Percentiles rank a stretch among this genome's conserved stretches.
Evolutionary conservation across 495 filamentous ascomycete species (phyloP).

Genomic region (Saxispiralis lemnorum): DNA sequence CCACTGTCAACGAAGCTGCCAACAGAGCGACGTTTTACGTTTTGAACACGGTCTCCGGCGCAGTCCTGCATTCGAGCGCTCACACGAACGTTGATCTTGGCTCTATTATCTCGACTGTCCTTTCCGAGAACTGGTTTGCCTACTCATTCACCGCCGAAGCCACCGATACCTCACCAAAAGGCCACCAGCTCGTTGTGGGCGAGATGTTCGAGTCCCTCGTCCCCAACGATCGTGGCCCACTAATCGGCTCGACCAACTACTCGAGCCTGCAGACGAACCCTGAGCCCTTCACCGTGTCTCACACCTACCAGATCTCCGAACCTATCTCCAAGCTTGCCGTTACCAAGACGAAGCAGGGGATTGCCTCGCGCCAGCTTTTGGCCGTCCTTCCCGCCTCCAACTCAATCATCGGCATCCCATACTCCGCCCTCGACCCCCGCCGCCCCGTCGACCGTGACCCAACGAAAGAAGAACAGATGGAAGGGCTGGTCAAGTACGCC

Average conservation of each 20-base stretch:
- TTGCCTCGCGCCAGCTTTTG: slow-evolving; percentile 68
- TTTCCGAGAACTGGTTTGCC: slow-evolving; percentile 91
- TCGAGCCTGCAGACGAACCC: slow-evolving; percentile 44
- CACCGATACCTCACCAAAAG: slow-evolving; percentile 37
- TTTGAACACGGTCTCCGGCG: slow-evolving; percentile 72
- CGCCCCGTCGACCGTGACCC: slow-evolving; percentile 75
- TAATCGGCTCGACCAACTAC: slow-evolving; percentile 49
- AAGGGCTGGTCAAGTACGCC: slow-evolving; percentile 61
- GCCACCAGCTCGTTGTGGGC: slow-evolving; percentile 70
- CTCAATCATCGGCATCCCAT: slow-evolving; percentile 62
- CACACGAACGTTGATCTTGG: slow-evolving; percentile 58
- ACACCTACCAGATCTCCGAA: slow-evolving; percentile 60
- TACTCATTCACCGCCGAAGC: slow-evolving; percentile 52
- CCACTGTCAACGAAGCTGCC: slow-evolving; percentile 41
- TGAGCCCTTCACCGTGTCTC: slow-evolving; percentile 54
- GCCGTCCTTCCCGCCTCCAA: slow-evolving; percentile 53
- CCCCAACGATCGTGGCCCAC: slow-evolving; percentile 69
- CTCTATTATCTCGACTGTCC: slow-evolving; percentile 54
- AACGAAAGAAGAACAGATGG: slow-evolving; percentile 56
- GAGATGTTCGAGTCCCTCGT: slow-evolving; percentile 77
- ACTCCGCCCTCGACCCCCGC: slow-evolving; percentile 63
- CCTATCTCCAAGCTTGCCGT: slow-evolving; percentile 63
- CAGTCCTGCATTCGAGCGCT: slow-evolving; percentile 49
- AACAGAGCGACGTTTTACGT: slow-evolving; percentile 54
- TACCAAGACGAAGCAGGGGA: slow-evolving; percentile 81